A percentile compares a stretch with the other conserved stretches of the same genome.
These are phyloP conservation scores for Vigna trinervia DNA, from an alignment of 306 rosid genomes.

Conservation along the genomic window DNA sequence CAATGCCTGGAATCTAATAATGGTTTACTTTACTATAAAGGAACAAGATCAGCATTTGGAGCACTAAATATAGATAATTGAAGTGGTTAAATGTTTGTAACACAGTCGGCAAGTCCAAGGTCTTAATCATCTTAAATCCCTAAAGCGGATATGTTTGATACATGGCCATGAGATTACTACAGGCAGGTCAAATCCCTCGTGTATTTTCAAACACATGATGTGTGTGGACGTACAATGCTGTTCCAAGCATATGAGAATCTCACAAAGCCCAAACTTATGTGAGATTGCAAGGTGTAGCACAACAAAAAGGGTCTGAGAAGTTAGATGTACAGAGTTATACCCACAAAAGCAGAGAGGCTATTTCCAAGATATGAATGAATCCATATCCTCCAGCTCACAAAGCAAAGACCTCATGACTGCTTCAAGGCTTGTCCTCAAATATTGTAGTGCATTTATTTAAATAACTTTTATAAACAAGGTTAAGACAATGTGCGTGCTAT, in stretches of 20 bases:
- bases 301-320: neutral
- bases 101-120: constrained; percentile 13
- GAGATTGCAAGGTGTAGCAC: constrained; percentile 17
- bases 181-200: constrained; percentile 21
- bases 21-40: constrained; percentile 51
- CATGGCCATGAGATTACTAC: constrained; percentile 3
- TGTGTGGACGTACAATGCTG: neutral
- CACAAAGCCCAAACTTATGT: neutral
- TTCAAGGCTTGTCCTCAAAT: neutral
- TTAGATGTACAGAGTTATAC: neutral
- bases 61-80: constrained; percentile 32
- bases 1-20: constrained; percentile 91
- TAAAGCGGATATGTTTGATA: constrained; percentile 9
- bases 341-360: neutral
- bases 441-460: constrained; percentile 2
- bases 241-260: constrained; percentile 27
- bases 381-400: neutral
- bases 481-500: neutral
- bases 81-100: neutral
- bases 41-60: constrained; percentile 44
- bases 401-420: neutral
- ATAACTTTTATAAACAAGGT: neutral
- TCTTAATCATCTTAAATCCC: constrained; percentile 11
- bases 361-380: neutral
- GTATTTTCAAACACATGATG: neutral